Base-by-base conservation (phyloP, 2,329 filamentous ascomycete genomes). In the Alternaria panax region DNA sequence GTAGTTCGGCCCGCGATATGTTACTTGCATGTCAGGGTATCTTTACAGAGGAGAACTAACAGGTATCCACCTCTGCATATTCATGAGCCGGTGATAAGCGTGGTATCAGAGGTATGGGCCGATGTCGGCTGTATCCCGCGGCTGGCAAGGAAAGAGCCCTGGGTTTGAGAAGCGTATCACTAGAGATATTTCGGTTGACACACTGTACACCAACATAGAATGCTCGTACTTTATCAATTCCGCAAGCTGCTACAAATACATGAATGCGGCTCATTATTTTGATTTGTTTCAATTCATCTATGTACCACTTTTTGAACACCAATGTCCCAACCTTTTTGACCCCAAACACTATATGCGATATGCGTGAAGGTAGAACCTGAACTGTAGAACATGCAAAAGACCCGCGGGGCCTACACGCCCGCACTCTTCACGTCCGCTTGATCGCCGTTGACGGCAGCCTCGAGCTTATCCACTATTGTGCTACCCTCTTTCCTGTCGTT, bases 401-500 rank as follows among this genome's bases (percentile, higher is more conserved):
- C 25, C n/a, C 7, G 18, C 24, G 32, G 28, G 8, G 16, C 25
- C 53, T 54, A 70, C 5, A 67, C 64, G 9, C 65, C 64, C 9
- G 57, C 65, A n/a, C 68, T 65, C 53, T 68, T 52, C 7, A 68
- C 67, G 24, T 66, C 63, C 0, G 66, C 66, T 34, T 69, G 61
- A 24, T 57, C 53, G 4, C 73, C 73, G 30, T 72, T 72, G 0
- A 77, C 72, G 9, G 62, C 67, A 6, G 68, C 70, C 55, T 77
- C 74, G 28, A 77, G 48, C 41, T 60, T 70, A 16, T 69, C 63
- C 8, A 77, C 72, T 9, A 75, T 46, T 3, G 61, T 66, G 27
- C 66, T 67, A 27, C 60, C 63, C 32, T 47, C 57, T 41, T 59
- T 55, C 36, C 46, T 58, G 25, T 62, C 55, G 18, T 57, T 58